phyloP scores from a whole-genome alignment of 2,329 filamentous ascomycete genomes.

The Diaporthe sp. region DNA sequence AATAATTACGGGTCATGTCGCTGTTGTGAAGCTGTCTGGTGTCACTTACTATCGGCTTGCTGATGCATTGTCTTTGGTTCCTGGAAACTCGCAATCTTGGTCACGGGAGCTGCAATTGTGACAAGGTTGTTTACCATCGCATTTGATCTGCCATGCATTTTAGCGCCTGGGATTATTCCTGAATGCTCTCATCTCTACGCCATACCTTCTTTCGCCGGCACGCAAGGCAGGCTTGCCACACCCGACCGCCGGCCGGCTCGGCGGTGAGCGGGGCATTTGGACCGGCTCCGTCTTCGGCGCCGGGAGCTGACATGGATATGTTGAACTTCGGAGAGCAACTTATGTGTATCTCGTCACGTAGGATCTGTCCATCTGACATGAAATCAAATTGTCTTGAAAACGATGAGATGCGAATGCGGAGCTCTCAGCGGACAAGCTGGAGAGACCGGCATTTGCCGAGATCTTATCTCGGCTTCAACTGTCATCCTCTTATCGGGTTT shows the following conservation, averaged over 20 bases:
- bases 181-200: background rate
- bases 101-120: background rate
- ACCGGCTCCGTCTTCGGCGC: background rate
- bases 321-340: background rate
- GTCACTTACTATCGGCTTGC: slow-evolving; percentile 2
- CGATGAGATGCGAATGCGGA: background rate
- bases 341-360: background rate
- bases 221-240: slow-evolving; percentile 1
- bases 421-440: background rate
- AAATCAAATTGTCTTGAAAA: background rate
- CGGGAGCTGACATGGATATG: background rate
- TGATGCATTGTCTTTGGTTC: slow-evolving; percentile 14
- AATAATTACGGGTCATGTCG: too few species aligned
- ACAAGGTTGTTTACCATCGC: slow-evolving; percentile 10
- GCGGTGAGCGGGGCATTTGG: background rate
- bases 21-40: background rate
- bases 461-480: background rate
- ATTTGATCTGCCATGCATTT: slow-evolving; percentile 7
- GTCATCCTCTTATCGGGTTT: background rate
- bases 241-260: slow-evolving; percentile 4
- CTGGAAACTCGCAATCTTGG: background rate
- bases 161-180: background rate
- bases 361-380: background rate
- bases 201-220: slow-evolving; percentile 3
- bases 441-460: background rate